These are phyloP conservation scores for Mycosphaerella arachidis DNA, from an alignment of 2,329 filamentous ascomycete species.

Conservation along the genomic window DNA sequence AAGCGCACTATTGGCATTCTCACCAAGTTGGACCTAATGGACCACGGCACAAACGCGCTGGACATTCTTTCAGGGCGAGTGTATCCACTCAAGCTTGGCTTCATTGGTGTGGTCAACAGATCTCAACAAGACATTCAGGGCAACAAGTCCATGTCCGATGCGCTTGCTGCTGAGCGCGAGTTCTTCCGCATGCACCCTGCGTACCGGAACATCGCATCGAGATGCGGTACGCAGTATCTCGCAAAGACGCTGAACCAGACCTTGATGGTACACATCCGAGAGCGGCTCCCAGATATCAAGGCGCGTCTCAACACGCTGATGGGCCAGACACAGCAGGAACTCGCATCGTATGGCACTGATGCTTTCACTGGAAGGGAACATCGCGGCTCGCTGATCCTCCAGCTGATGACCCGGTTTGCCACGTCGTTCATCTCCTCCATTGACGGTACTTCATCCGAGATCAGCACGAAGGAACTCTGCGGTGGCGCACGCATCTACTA, in stretches of 20 bases:
- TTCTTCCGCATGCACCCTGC: slow-evolving; percentile 98
- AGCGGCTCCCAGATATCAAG: slow-evolving; percentile 95
- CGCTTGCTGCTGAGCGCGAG: slow-evolving; percentile 80
- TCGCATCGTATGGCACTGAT: slow-evolving; percentile 96
- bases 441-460: slow-evolving; percentile 96
- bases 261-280: slow-evolving; percentile 92
- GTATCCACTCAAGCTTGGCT: slow-evolving; percentile 93
- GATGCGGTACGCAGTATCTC: slow-evolving; percentile 90
- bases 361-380: slow-evolving; percentile 97
- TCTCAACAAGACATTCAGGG: slow-evolving; percentile 97
- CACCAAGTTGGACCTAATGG: slow-evolving; percentile 97
- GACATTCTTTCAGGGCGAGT: slow-evolving; percentile 97
- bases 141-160: slow-evolving; percentile 90
- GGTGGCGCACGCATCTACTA: slow-evolving; percentile 96
- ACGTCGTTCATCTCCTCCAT: slow-evolving; percentile 98
- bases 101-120: slow-evolving; percentile 96
- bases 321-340: slow-evolving; percentile 98
- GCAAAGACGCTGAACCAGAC: slow-evolving; percentile 94
- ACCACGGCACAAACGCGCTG: slow-evolving; percentile 94
- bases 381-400: slow-evolving; percentile 86
- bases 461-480: slow-evolving; percentile 96
- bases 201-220: slow-evolving; percentile 89
- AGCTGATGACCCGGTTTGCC: slow-evolving; percentile 97
- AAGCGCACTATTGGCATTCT: slow-evolving; percentile 93
- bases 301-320: slow-evolving; percentile 95